Conservation (phyloP, 768 basidiomycete species). For the Coprinellus micaceus region DNA sequence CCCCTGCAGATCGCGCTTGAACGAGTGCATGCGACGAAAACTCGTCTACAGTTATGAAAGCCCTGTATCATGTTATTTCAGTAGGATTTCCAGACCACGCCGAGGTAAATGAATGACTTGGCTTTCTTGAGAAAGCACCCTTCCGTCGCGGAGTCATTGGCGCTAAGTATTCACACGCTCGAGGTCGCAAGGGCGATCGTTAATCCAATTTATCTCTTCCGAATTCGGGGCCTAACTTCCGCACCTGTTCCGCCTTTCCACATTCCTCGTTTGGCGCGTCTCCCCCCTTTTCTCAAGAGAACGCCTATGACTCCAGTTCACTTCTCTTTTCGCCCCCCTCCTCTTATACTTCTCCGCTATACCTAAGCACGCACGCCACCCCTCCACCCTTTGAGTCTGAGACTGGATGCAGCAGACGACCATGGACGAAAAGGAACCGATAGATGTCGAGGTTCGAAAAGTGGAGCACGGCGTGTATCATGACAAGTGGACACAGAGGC, state of each 20-base stretch:
- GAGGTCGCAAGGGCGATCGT: no score
- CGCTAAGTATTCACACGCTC: no score
- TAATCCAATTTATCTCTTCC: neutral
- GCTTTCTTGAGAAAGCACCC: no score
- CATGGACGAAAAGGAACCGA: neutral
- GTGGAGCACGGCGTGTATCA: neutral
- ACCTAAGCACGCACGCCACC: neutral
- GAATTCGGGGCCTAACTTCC: no score
- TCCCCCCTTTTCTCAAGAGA: no score
- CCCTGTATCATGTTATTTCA: no score
- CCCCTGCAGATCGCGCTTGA: slow-evolving; percentile 49
- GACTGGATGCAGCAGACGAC: neutral
- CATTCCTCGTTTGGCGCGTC: neutral
- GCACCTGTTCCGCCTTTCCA: neutral
- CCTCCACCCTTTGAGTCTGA: neutral
- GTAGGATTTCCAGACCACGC: no score
- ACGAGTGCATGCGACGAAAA: slow-evolving; percentile 40
- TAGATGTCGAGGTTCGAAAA: neutral
- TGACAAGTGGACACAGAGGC: slow-evolving; percentile 10
- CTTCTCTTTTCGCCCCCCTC: no score
- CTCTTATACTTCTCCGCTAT: no score
- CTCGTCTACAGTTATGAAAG: neutral
- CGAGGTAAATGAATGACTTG: neutral
- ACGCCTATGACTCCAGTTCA: no score
- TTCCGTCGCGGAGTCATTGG: no score